These are phyloP conservation scores for Ustilago cynodontis DNA, from an alignment of 1,284 basidiomycete species.

Conservation along the genomic window DNA sequence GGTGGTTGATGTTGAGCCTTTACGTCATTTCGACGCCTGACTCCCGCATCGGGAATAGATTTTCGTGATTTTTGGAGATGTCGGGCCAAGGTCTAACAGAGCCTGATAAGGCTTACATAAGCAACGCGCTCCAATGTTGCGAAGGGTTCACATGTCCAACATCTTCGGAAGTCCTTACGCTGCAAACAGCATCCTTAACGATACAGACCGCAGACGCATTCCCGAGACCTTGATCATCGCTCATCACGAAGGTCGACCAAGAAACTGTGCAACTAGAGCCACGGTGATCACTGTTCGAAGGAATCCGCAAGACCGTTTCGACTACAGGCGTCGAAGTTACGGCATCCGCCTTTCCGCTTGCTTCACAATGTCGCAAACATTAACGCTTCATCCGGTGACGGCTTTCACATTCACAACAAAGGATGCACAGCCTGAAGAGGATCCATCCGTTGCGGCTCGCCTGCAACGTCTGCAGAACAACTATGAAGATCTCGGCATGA, in stretches of 20 bases:
- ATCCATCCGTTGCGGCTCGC: conserved; percentile 83
- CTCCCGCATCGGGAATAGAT: not conserved
- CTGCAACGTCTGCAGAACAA: conserved; percentile 79
- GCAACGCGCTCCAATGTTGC: not conserved
- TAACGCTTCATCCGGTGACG: conserved; percentile 78
- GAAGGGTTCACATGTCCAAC: conserved; percentile 8
- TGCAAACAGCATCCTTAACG: not conserved
- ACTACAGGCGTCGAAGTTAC: not conserved
- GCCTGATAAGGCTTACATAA: not conserved
- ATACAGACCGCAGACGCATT: not conserved
- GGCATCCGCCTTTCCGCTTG: not conserved
- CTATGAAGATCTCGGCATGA: conserved; percentile 93
- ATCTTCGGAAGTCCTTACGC: not conserved
- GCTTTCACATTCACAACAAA: conserved; percentile 93
- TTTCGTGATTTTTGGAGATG: not conserved
- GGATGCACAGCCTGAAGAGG: conserved; percentile 94
- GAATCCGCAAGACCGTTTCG: not conserved
- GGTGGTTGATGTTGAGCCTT: too few relatives aligned
- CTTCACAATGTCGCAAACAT: conserved; percentile 53
- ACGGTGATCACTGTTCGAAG: not conserved
- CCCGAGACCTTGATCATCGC: not conserved
- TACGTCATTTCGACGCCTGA: conserved; percentile 1
- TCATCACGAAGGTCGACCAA: not conserved
- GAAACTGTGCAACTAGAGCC: not conserved
- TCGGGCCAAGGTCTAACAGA: not conserved